Base-by-base conservation (phyloP, 2,329 filamentous ascomycete genomes). In the Aureobasidium uvarum region DNA sequence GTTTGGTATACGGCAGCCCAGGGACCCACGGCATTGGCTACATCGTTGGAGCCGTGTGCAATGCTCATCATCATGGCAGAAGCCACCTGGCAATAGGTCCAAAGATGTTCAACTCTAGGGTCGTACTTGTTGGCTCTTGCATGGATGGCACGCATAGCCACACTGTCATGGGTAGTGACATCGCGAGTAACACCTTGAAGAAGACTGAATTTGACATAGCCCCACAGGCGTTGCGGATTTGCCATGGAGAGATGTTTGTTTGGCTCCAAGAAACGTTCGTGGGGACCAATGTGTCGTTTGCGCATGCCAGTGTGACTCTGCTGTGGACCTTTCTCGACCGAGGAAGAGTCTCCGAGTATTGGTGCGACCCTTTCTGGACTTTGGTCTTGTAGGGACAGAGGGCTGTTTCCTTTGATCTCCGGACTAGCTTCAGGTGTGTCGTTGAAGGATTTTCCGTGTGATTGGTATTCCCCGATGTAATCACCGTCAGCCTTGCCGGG, bases 1-100 rank as follows among this genome's bases (percentile, higher is more conserved):
- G 68, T 87, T 83, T 67, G 84, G 77, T 81, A 89, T 70, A 89
- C 84, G 58, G 85, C 83, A 2, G 86, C 84, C 71, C 84, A 87
- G 0, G 86, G 86, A 0, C 85, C 86, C 62, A 87, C 81, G 25
- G 86, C 85, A 72, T 84, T 89, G 70, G 84, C 79, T 25, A 89
- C 84, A 67, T 89, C 87, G 74, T 89, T 89, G 69, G 86, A 85
- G 23, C 87, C 87, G 76, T 89, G 88, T 0, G 87, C 87, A 71
- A 91, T 66, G 88, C 50, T 33, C 28, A 52, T 36, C 50, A 52
- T 52, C 50, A 52, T 52, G 6, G 50, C 50, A 6, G 50, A 52
- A 33, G 50, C 74, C 67, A 89, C 73, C 74, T 89, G 86, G 69
- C 89, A 81, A 71, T 87, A 89, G 2, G 85, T 87, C 78, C 88